phyloP scores from a whole-genome alignment of 306 rosid genomes.

The Luffa acutangula region DNA sequence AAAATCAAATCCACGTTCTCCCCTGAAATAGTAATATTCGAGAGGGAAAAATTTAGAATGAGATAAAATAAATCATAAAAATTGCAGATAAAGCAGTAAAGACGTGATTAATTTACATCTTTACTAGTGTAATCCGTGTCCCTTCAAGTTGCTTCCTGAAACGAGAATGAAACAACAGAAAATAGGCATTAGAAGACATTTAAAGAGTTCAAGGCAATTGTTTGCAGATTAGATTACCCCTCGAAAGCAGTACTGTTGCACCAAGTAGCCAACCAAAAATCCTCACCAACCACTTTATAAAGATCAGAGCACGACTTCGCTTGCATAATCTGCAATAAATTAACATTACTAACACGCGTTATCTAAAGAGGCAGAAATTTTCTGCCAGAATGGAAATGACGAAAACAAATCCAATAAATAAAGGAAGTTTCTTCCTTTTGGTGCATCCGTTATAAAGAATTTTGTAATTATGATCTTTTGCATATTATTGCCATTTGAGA shows the following conservation, averaged over 20 bases:
- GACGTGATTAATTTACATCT: slow-evolving; percentile 39
- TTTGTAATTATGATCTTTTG: background rate
- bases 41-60: slow-evolving; percentile 1
- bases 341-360: background rate
- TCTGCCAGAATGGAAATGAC: background rate
- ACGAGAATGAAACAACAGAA: slow-evolving; percentile 23
- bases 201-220: slow-evolving; percentile 6
- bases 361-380: background rate
- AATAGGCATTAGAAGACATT: slow-evolving; percentile 18
- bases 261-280: slow-evolving; percentile 92
- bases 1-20: slow-evolving; percentile 69
- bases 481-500: background rate
- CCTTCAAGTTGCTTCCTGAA: slow-evolving; percentile 96
- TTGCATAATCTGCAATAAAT: slow-evolving; percentile 50
- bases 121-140: slow-evolving; percentile 68
- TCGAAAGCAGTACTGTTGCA: slow-evolving; percentile 82
- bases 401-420: background rate
- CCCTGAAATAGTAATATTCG: slow-evolving; percentile 35
- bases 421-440: background rate
- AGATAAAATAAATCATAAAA: background rate
- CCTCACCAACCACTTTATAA: slow-evolving; percentile 67
- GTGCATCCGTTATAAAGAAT: background rate
- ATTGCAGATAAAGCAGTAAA: slow-evolving; percentile 15
- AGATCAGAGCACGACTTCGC: slow-evolving; percentile 90
- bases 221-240: slow-evolving; percentile 39